Evolutionary conservation across 2,329 filamentous ascomycete species (phyloP), one percentile per base, ranked within the genome.

Genomic region (Drechslerella dactyloides): DNA sequence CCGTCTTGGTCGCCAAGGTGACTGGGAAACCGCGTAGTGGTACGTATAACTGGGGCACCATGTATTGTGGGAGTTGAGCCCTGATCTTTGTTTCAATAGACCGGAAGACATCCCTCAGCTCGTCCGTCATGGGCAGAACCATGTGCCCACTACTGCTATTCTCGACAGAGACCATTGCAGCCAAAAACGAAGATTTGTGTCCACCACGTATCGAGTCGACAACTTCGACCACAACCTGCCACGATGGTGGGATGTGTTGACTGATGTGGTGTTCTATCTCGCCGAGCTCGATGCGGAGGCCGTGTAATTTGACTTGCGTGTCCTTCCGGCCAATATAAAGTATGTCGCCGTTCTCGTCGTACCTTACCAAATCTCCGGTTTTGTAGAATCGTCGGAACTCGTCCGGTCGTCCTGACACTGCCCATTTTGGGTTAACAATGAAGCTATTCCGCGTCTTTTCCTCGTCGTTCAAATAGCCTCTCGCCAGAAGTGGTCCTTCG

Each of bases 221-320:
- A 11, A 85, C 82, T 74, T 85, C 84, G 1, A 80, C 81, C 24
- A 83, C 81, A 0, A 84, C 79, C 1, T 80, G 79, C 10, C 78
- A 78, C 10, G 78, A 79, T 0, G 78, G 62, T 7, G 82, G 79
- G 33, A 82, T 80, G 10, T 77, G 78, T 59, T 73, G 78, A 68
- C 59, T 80, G 23, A 78, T 75, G 61, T 80, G 80, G 72, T 79
- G 80, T 76, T 81, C 84, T 59, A 83, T 83, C 76, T 82, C 83
- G 10, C 80, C 82, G 56, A 87, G 81, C 78, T 87, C 89, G 57
- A 89, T 84, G 61, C 87, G 81, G 74, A 85, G 87, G 24, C 89
- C 90, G 10, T 83, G 82, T 27, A 90, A 79, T 78, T 90, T 90
- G 61, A 89, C 84, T 77, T 88, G 87, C n/a, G 84, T 84, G 75